A percentile compares a stretch with the other conserved stretches of the same genome.
phyloP scores from a whole-genome alignment of 148 eudicot genomes.

The Chenopodium formosanum region DNA sequence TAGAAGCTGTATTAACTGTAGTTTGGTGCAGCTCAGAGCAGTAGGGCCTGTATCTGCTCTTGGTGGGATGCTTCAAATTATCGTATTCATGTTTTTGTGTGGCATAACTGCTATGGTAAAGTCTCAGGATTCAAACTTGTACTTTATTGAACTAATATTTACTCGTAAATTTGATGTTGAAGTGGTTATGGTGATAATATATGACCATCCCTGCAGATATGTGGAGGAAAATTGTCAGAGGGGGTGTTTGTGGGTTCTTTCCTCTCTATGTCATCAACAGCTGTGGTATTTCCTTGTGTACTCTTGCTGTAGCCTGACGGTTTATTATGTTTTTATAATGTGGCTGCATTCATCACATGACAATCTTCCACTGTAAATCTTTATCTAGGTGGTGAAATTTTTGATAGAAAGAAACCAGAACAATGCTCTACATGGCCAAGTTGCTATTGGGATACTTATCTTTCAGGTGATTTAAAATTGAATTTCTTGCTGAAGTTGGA shows the following conservation, averaged over 20 bases:
- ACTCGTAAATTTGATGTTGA: constrained; percentile 2
- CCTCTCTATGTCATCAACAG: constrained; percentile 98
- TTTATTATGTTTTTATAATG: not conserved
- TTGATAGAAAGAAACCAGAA: constrained; percentile 69
- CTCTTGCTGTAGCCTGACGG: constrained; percentile 13
- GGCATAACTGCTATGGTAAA: constrained; percentile 82
- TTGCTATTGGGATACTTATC: constrained; percentile 95
- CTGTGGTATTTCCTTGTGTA: constrained; percentile 58
- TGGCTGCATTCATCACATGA: constrained; percentile 5
- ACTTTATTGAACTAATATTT: not conserved
- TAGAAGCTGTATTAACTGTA: constrained; percentile 20
- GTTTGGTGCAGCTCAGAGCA: constrained; percentile 70
- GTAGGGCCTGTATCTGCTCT: constrained; percentile 98
- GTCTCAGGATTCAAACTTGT: constrained; percentile 11
- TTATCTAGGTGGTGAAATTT: constrained; percentile 80
- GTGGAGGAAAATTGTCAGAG: constrained; percentile 96
- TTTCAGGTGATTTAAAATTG: constrained; percentile 61
- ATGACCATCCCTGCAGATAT: constrained; percentile 49
- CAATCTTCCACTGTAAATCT: constrained; percentile 4
- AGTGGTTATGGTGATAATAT: constrained; percentile 10
- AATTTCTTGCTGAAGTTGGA: not conserved
- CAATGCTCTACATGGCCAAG: constrained; percentile 94
- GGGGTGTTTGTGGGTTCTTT: constrained; percentile 98
- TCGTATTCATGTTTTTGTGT: constrained; percentile 76
- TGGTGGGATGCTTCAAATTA: constrained; percentile 92